Evolutionary conservation across 441 rosid genomes (phyloP).

Genomic region (Aleurites moluccanus): DNA sequence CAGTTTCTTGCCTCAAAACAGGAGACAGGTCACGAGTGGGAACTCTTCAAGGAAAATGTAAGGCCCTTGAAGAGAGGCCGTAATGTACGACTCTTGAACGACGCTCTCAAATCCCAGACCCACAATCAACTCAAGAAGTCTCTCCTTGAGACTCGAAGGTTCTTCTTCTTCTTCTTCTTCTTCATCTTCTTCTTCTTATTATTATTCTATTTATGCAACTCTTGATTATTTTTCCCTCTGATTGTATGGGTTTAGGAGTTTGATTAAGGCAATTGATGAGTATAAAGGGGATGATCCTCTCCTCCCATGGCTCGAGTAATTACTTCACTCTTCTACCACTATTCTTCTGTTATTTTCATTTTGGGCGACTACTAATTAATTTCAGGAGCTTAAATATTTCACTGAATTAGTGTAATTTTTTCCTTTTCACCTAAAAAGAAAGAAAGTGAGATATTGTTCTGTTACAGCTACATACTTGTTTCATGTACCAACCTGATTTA

Average conservation of each 20-base stretch:
- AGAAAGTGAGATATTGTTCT: too few species aligned
- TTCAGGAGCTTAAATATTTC: too few species aligned
- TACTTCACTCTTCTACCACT: background rate
- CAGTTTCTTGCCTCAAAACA: constrained; percentile 68
- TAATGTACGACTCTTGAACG: constrained; percentile 61
- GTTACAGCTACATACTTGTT: too few species aligned
- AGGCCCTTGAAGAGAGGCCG: constrained; percentile 85
- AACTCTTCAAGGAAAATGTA: constrained; percentile 83
- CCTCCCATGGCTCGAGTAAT: constrained; percentile 79
- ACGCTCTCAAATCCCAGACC: constrained; percentile 68
- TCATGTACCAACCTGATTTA: background rate
- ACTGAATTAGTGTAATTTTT: too few species aligned
- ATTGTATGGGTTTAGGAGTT: constrained; percentile 42
- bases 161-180: background rate
- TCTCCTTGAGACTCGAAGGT: constrained; percentile 74
- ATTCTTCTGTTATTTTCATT: background rate
- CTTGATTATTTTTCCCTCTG: background rate
- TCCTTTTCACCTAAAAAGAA: too few species aligned
- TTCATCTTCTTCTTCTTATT: background rate
- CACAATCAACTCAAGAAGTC: constrained; percentile 48
- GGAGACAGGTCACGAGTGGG: constrained; percentile 86
- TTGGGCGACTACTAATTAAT: too few species aligned
- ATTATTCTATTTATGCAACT: too few species aligned
- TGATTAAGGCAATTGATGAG: constrained; percentile 68
- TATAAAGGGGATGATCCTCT: constrained; percentile 86